Conservation (phyloP, 306 rosid species). For the Morella rubra region DNA sequence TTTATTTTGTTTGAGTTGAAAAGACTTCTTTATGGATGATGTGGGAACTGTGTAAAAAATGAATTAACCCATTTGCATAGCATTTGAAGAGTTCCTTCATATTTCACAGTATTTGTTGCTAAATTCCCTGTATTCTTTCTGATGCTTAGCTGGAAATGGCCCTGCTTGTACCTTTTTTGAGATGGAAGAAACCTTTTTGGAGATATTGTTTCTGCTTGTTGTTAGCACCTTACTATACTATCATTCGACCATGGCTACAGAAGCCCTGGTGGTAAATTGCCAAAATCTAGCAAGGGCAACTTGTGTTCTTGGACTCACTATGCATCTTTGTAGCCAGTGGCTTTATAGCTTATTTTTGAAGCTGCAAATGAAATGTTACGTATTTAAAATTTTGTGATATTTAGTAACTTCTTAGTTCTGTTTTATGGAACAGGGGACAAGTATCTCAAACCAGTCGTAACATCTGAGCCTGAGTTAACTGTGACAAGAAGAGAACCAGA, state of each 20-base stretch:
- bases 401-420: neutral
- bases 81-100: neutral
- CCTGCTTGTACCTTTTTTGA: neutral
- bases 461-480: constrained; percentile 35
- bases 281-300: neutral
- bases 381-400: neutral
- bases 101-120: neutral
- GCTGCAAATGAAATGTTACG: neutral
- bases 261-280: neutral
- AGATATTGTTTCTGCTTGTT: neutral
- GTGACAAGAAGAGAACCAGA: constrained; percentile 31
- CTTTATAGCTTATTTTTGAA: neutral
- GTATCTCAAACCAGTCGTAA: constrained; percentile 24
- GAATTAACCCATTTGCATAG: neutral
- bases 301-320: neutral
- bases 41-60: neutral
- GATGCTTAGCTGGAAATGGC: neutral
- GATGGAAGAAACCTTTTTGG: neutral
- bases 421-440: constrained; percentile 21
- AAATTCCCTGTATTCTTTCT: neutral
- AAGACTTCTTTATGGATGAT: neutral
- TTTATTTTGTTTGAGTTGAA: neutral
- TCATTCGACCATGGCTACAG: neutral
- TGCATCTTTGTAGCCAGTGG: neutral
- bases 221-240: neutral